Evolutionary conservation across 768 basidiomycete genomes (phyloP).

Genomic region (Kwoniella sp.): DNA sequence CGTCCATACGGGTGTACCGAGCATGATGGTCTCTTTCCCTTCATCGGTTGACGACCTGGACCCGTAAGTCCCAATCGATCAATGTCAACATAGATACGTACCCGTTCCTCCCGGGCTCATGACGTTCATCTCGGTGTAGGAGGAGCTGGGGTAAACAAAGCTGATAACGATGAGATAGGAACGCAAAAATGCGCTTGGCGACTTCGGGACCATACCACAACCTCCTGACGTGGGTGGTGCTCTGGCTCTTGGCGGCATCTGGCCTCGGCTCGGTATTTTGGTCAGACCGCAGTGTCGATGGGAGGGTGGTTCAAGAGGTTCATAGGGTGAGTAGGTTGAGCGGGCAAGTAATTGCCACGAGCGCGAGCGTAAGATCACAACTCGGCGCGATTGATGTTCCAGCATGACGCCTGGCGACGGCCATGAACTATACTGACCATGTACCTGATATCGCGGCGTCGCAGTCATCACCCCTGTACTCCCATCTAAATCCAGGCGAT

Average conservation of each 20-base stretch:
- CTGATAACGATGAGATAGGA: conserved; percentile 35
- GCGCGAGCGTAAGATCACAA: too few relatives aligned
- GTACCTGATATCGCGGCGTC: neutral
- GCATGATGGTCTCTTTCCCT: conserved; percentile 73
- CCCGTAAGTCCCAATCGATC: conserved; percentile 57
- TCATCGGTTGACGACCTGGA: conserved; percentile 58
- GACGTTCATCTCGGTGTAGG: neutral
- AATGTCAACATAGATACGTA: too few relatives aligned
- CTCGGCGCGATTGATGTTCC: too few relatives aligned
- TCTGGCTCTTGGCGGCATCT: conserved; percentile 40
- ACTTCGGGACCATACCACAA: conserved; percentile 81
- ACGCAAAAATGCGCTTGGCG: conserved; percentile 62
- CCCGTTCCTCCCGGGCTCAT: neutral
- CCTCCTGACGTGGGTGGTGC: conserved; percentile 61
- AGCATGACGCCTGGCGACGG: too few relatives aligned
- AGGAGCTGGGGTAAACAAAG: too few relatives aligned
- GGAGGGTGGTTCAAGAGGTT: conserved; percentile 65
- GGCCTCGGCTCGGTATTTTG: conserved; percentile 61
- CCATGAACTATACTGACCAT: too few relatives aligned
- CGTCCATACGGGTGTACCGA: conserved; percentile 68
- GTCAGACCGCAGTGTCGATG: conserved; percentile 61
- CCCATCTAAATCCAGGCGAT: conserved; percentile 64
- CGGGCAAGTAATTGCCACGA: too few relatives aligned
- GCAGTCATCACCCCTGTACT: conserved; percentile 67
- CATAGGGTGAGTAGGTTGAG: conserved; percentile 60